A percentile compares a stretch with the other conserved stretches of the same genome.
Evolutionary conservation across 495 filamentous ascomycete genomes (phyloP).

Genomic region (Penicillium verhagenii): DNA sequence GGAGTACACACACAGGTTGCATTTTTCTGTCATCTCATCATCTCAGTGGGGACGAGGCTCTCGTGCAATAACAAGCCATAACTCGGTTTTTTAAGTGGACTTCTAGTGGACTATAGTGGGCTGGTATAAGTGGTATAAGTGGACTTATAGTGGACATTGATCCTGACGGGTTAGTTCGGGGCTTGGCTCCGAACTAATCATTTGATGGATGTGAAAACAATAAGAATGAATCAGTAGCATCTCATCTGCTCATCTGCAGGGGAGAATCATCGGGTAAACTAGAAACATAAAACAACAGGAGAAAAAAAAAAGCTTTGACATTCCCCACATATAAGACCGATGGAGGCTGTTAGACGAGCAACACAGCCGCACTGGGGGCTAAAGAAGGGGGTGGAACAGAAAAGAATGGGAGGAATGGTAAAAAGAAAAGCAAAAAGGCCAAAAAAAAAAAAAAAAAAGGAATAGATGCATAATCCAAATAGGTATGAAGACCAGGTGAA

Average conservation of each 20-base stretch:
- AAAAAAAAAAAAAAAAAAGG: not conserved
- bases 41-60: not conserved
- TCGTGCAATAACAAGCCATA: not conserved
- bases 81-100: not conserved
- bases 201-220: no score
- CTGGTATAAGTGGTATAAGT: no score
- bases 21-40: not conserved
- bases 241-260: no score
- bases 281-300: no score
- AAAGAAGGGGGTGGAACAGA: not conserved
- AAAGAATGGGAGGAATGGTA: no score
- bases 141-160: not conserved
- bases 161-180: not conserved
- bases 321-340: conserved; percentile 1
- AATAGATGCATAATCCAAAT: no score
- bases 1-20: not conserved
- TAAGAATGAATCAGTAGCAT: no score
- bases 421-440: no score
- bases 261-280: no score
- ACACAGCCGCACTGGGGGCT: not conserved
- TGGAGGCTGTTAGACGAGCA: conserved; percentile 1
- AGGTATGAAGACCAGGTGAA: no score
- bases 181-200: no score
- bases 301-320: conserved; percentile 1
- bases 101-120: not conserved